These are phyloP conservation scores for Penicillium parvum DNA, from an alignment of 495 filamentous ascomycete species.

Conservation along the genomic window DNA sequence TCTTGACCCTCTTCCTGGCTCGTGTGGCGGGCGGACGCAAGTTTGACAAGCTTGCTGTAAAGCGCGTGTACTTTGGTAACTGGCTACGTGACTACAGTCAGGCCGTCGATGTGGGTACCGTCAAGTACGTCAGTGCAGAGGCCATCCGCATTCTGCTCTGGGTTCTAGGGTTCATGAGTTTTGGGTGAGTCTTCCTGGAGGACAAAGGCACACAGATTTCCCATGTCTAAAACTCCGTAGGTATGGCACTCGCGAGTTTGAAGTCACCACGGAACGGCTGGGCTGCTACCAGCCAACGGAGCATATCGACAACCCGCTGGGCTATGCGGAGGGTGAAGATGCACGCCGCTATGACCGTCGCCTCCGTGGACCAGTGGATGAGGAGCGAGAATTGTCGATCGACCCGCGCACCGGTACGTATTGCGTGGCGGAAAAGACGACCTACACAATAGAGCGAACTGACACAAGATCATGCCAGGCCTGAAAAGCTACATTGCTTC, in stretches of 20 bases:
- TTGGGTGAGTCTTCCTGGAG: conserved; percentile 38
- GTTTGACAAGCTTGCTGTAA: conserved; percentile 82
- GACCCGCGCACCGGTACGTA: conserved; percentile 57
- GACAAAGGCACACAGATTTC: too few relatives aligned
- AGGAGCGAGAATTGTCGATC: conserved; percentile 70
- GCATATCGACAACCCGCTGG: conserved; percentile 79
- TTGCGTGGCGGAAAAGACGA: background rate
- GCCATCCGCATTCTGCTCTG: conserved; percentile 78
- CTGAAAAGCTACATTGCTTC: conserved; percentile 91
- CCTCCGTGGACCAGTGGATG: conserved; percentile 77
- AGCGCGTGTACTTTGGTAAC: conserved; percentile 84
- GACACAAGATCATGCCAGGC: conserved; percentile 44
- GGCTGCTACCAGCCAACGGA: conserved; percentile 87
- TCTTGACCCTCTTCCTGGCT: conserved; percentile 73
- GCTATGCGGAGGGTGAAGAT: conserved; percentile 80
- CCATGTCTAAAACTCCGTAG: too few relatives aligned
- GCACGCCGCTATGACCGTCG: conserved; percentile 74
- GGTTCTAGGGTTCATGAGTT: conserved; percentile 59
- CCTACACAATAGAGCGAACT: conserved; percentile 1
- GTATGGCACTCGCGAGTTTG: conserved; percentile 87
- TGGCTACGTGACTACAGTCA: conserved; percentile 79
- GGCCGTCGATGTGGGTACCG: conserved; percentile 72
- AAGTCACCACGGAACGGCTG: conserved; percentile 80
- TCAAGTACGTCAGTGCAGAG: conserved; percentile 83
- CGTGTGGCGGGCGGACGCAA: conserved; percentile 73